A percentile compares a stretch with the other conserved stretches of the same genome.
Conservation (phyloP, 352 stramenopile genomes). For the Phytophthora melonis region DNA sequence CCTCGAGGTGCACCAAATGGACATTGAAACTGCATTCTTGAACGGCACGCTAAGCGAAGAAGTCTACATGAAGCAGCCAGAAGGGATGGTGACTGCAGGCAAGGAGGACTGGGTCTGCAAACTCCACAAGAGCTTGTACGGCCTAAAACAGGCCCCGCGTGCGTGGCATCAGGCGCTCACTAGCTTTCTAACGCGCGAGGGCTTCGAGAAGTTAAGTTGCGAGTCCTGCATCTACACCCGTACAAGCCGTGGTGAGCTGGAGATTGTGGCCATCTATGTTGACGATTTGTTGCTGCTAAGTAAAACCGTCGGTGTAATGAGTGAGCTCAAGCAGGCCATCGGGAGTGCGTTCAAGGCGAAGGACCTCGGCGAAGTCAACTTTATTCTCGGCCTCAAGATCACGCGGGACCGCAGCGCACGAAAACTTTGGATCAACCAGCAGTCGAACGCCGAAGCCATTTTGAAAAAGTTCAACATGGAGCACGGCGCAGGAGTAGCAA, state of each 20-base stretch:
- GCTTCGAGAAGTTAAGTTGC: slow-evolving; percentile 11
- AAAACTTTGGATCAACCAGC: slow-evolving; percentile 26
- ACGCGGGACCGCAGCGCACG: not conserved
- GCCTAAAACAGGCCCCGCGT: slow-evolving; percentile 18
- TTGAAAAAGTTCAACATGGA: slow-evolving; percentile 27
- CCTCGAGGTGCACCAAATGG: slow-evolving; percentile 32
- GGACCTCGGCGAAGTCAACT: slow-evolving; percentile 14
- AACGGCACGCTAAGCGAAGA: slow-evolving; percentile 29
- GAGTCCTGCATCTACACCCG: slow-evolving; percentile 20
- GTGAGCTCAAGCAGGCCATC: slow-evolving; percentile 3
- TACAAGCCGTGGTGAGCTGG: not conserved
- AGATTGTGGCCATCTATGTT: slow-evolving; percentile 26
- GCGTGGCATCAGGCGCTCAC: slow-evolving; percentile 2
- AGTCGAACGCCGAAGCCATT: not conserved
- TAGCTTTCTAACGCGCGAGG: not conserved
- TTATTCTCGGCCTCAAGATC: slow-evolving; percentile 15
- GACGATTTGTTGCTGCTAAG: slow-evolving; percentile 24
- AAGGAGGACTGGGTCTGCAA: slow-evolving; percentile 25
- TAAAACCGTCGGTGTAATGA: not conserved
- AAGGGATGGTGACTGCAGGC: slow-evolving; percentile 10
- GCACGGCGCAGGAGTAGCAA: not conserved
- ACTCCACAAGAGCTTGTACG: slow-evolving; percentile 27
- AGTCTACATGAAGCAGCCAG: slow-evolving; percentile 32
- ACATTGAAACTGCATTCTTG: slow-evolving; percentile 38
- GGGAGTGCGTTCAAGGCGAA: slow-evolving; percentile 12